A percentile compares a stretch with the other conserved stretches of the same genome.
These are phyloP conservation scores for Leccinum boreale DNA, from an alignment of 768 basidiomycete species.

Conservation along the genomic window DNA sequence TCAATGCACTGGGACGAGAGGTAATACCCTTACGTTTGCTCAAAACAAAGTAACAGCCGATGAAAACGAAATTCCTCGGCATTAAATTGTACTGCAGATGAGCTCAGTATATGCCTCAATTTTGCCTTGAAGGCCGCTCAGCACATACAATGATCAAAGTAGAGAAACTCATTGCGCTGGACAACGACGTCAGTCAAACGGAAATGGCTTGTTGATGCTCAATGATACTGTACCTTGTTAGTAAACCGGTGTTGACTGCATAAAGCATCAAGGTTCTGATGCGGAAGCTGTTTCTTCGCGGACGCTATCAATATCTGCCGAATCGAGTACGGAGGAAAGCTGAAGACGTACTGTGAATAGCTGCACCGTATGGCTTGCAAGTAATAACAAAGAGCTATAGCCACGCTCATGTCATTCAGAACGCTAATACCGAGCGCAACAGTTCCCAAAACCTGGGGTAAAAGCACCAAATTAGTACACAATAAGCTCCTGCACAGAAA, in stretches of 20 bases:
- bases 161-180: slow-evolving; percentile 35
- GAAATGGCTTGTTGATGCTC: background rate
- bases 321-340: background rate
- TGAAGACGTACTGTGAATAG: slow-evolving; percentile 37
- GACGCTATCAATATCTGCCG: slow-evolving; percentile 5
- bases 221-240: slow-evolving; percentile 48
- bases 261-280: slow-evolving; percentile 54
- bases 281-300: slow-evolving; percentile 48
- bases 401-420: slow-evolving; percentile 49
- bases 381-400: slow-evolving; percentile 51
- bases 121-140: background rate
- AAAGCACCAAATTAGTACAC: background rate
- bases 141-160: slow-evolving; percentile 54
- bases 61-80: slow-evolving; percentile 55
- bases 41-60: slow-evolving; percentile 59
- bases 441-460: slow-evolving; percentile 42
- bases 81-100: slow-evolving; percentile 50
- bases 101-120: background rate
- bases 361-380: slow-evolving; percentile 52
- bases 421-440: slow-evolving; percentile 48
- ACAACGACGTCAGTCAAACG: background rate
- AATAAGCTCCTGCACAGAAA: background rate
- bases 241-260: slow-evolving; percentile 58
- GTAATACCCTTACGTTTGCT: slow-evolving; percentile 51
- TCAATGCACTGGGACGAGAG: background rate